Evolutionary conservation across 331 rosid genomes (phyloP).

Genomic region (Dryas integrifolia): DNA sequence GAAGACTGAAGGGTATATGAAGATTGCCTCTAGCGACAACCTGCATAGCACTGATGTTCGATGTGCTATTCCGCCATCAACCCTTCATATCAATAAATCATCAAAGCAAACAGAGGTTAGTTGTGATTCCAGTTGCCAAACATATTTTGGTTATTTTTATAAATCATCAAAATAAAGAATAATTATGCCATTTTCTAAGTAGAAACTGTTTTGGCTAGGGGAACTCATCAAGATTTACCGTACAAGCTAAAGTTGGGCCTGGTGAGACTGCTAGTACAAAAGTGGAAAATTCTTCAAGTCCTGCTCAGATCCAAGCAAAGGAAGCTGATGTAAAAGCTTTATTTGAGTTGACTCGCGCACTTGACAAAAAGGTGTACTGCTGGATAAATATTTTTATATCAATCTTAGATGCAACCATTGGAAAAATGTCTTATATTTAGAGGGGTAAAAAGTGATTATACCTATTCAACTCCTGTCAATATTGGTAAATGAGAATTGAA

Average conservation of each 20-base stretch:
- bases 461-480: slow-evolving; percentile 15
- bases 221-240: slow-evolving; percentile 38
- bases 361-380: slow-evolving; percentile 73
- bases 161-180: neutral
- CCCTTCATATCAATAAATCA: slow-evolving; percentile 46
- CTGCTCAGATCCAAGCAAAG: slow-evolving; percentile 56
- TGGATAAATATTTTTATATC: slow-evolving; percentile 4
- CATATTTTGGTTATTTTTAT: neutral
- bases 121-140: slow-evolving; percentile 7
- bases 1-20: slow-evolving; percentile 47
- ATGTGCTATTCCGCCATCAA: slow-evolving; percentile 31
- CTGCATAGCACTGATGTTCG: slow-evolving; percentile 41
- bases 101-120: slow-evolving; percentile 54
- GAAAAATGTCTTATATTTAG: neutral
- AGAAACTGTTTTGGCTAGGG: slow-evolving; percentile 36
- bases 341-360: slow-evolving; percentile 68
- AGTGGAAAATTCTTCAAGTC: slow-evolving; percentile 44
- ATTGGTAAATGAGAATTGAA: slow-evolving; percentile 20
- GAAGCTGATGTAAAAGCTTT: slow-evolving; percentile 78
- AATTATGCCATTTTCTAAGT: slow-evolving; percentile 2
- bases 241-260: slow-evolving; percentile 44
- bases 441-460: slow-evolving; percentile 1
- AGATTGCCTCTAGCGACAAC: slow-evolving; percentile 40
- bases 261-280: slow-evolving; percentile 43
- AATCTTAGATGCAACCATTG: slow-evolving; percentile 1